Evolutionary conservation across 345 rosid species (phyloP).

Genomic region (Isatis tinctoria): DNA sequence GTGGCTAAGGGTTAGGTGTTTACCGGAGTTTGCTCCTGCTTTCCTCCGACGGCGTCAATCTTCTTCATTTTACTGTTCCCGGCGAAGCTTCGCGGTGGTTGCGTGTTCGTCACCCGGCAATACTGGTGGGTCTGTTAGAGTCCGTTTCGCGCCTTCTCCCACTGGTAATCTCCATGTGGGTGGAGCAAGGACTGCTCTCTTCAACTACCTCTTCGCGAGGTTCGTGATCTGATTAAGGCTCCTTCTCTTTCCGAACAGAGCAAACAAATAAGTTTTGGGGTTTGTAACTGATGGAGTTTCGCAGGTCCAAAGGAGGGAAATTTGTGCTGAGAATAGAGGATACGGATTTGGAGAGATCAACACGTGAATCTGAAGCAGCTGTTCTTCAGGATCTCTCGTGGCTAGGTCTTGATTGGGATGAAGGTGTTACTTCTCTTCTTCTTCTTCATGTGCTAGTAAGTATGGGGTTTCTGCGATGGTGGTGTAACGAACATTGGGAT

Average conservation of each 20-base stretch:
- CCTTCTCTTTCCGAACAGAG: background rate
- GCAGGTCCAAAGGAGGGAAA: constrained; percentile 86
- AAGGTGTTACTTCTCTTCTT: constrained; percentile 44
- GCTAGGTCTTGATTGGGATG: constrained; percentile 95
- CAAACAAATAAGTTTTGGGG: background rate
- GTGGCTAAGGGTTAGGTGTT: constrained; percentile 49
- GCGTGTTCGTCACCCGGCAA: constrained; percentile 10
- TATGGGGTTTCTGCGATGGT: background rate
- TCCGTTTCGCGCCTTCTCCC: constrained; percentile 97
- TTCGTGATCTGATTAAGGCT: constrained; percentile 5
- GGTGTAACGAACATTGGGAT: background rate
- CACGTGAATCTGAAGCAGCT: constrained; percentile 90
- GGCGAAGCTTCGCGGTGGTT: constrained; percentile 30
- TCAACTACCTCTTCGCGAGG: constrained; percentile 94
- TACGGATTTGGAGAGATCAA: constrained; percentile 90
- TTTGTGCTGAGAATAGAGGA: constrained; percentile 91
- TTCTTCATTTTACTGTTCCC: background rate
- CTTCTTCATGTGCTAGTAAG: background rate
- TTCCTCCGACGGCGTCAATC: constrained; percentile 17
- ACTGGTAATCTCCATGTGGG: constrained; percentile 97
- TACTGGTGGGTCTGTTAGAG: constrained; percentile 49
- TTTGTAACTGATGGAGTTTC: background rate
- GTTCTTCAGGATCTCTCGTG: constrained; percentile 82
- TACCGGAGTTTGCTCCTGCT: constrained; percentile 42
- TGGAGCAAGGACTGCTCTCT: constrained; percentile 97